A percentile compares a stretch with the other conserved stretches of the same genome.
Conservation (phyloP, 129 eudicot genomes). For the Erigeron canadensis region DNA sequence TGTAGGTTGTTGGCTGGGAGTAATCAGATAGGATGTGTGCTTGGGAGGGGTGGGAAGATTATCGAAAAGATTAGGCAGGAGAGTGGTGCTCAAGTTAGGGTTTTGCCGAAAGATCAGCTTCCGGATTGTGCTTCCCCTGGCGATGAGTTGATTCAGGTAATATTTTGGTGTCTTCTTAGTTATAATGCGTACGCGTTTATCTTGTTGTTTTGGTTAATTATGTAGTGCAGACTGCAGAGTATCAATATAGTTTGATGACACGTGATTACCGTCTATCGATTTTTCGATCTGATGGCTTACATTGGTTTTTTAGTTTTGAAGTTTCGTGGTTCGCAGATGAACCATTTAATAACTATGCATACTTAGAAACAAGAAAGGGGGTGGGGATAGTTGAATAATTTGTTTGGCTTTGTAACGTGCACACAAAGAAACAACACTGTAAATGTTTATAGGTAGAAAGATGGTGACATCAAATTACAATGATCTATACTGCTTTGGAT, state of each 20-base stretch:
- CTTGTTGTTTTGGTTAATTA: constrained; percentile 8
- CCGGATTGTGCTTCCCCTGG: constrained; percentile 53
- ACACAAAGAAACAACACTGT: no score
- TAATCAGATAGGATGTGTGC: constrained; percentile 49
- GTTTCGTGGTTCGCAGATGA: no score
- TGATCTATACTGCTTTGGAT: background rate
- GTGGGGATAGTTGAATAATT: no score
- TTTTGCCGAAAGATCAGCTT: constrained; percentile 45
- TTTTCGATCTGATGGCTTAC: no score
- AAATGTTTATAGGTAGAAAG: background rate
- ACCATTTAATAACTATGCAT: no score
- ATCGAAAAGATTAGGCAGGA: constrained; percentile 47
- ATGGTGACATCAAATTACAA: background rate
- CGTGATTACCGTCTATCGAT: no score
- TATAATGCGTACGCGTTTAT: background rate
- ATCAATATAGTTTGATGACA: background rate
- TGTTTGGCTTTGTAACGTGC: no score
- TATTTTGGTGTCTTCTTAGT: background rate
- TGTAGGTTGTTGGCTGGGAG: constrained; percentile 50
- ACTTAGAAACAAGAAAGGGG: no score
- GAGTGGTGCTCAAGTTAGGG: constrained; percentile 52
- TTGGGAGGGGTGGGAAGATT: constrained; percentile 56
- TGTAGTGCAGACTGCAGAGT: background rate
- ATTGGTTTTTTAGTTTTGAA: no score
- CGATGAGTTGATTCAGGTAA: constrained; percentile 60